Base-by-base conservation (phyloP, 257 asterid genomes). In the Primulina tabacum region DNA sequence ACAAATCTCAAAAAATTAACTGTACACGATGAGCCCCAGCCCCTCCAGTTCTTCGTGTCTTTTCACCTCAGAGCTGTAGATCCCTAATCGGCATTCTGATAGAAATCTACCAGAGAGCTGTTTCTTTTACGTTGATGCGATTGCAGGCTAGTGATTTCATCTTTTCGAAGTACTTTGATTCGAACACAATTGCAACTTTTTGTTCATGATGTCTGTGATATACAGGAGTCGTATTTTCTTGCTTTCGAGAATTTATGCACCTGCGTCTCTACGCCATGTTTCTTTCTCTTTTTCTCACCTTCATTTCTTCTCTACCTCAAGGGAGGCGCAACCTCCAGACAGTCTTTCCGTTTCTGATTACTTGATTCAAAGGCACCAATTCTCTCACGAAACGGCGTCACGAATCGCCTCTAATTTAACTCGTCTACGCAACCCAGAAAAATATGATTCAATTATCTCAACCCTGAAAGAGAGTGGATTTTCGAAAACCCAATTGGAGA, bases 401-500 rank as follows among this genome's bases (percentile, higher is more conserved):
- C 40, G 30, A n/a, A 80, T 71, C 60, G 74, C 80, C 60, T 74
- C 82, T 37, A n/a, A n/a, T 11, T 9, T 71, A 28, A 7, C 80
- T 30, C 64, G 56, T 28, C 21, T 62, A 14, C 73, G 65, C 60
- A 32, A 40, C 59, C 79, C 75, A 0, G 60, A 73, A 40, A 75
- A 60, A 18, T 57, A 67, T 62, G 81, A 82, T 65, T 75, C 82
- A 1, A 7, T 70, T 0, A 53, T 83, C 8, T 65, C 77, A 3
- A 83, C 63, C 69, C 52, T 87, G 18, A 79, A 76, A 72, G 76
- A 72, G 37, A 65, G 16, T 53, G 94, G 90, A 9, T 85, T 83
- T 58, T 76, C 88, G 0, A 33, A 50, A 21, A 4, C 78, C 55
- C 89, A 87, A 3, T 61, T 85, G 74, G 79, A 82, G 68, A 82